Evolutionary conservation across 2,329 filamentous ascomycete genomes (phyloP).

Genomic region (Tricladium varicosporioides): DNA sequence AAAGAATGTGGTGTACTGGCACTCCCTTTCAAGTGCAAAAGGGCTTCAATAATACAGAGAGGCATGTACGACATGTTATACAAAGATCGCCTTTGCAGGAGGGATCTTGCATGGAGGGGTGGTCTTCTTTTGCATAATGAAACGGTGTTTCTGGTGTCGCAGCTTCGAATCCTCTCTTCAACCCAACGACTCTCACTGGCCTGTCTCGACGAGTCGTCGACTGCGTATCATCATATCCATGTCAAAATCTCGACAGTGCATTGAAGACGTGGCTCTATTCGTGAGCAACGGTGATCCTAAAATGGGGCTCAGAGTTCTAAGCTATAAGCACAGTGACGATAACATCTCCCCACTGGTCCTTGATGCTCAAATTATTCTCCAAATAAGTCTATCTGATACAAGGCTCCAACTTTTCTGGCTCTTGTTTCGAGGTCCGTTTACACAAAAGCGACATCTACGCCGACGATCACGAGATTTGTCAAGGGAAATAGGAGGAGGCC

Average conservation of each 20-base stretch:
- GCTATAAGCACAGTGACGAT: background rate
- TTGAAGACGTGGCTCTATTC: background rate
- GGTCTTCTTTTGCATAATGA: constrained; percentile 20
- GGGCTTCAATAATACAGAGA: background rate
- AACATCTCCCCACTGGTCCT: background rate
- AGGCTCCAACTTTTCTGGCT: background rate
- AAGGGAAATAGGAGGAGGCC: background rate
- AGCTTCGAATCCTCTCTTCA: constrained; percentile 13
- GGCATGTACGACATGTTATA: constrained; percentile 4
- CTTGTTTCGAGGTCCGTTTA: constrained; percentile 1
- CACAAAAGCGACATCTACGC: constrained; percentile 6
- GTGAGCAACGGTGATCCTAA: background rate
- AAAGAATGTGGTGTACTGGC: no score
- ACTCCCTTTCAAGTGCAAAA: background rate
- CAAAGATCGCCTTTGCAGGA: constrained; percentile 4
- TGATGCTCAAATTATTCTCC: background rate
- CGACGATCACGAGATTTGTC: background rate
- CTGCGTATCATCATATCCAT: constrained; percentile 21
- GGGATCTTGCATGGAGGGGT: constrained; percentile 10
- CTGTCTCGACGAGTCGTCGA: constrained; percentile 7
- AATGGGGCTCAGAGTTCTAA: constrained; percentile 1
- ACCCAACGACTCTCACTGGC: constrained; percentile 3
- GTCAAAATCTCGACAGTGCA: constrained; percentile 6
- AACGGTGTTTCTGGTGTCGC: constrained; percentile 19
- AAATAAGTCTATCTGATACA: constrained; percentile 12